phyloP scores from a whole-genome alignment of 2,329 filamentous ascomycete genomes.

The Phoma sp. region DNA sequence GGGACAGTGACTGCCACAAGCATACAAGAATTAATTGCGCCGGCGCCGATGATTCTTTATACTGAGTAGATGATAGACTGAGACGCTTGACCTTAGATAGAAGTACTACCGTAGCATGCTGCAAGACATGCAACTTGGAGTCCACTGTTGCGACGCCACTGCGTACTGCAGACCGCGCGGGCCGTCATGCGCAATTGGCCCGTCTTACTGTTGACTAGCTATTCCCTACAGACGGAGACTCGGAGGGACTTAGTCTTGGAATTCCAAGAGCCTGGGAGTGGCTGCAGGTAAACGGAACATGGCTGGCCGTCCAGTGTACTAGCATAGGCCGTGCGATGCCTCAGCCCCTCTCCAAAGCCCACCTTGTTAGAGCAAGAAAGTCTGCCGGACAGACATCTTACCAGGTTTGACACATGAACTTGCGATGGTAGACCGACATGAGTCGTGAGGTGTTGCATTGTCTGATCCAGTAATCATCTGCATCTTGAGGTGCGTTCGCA shows the following conservation, averaged over 20 bases:
- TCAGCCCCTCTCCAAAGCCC: neutral
- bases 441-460: neutral
- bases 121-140: neutral
- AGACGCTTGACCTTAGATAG: neutral
- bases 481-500: neutral
- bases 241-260: neutral
- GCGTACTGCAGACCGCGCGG: neutral
- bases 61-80: neutral
- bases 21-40: neutral
- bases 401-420: neutral
- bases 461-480: neutral
- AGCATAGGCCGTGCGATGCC: neutral
- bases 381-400: neutral
- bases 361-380: neutral
- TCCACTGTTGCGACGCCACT: slow-evolving; percentile 5
- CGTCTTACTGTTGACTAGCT: neutral
- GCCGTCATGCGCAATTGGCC: neutral
- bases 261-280: neutral
- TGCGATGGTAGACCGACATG: neutral
- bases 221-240: neutral
- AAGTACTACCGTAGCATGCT: slow-evolving; percentile 4
- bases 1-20: neutral
- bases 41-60: slow-evolving; percentile 8
- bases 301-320: neutral
- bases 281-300: neutral